Conservation (phyloP, 495 filamentous ascomycete genomes). For the Penicillium subrubescens region DNA sequence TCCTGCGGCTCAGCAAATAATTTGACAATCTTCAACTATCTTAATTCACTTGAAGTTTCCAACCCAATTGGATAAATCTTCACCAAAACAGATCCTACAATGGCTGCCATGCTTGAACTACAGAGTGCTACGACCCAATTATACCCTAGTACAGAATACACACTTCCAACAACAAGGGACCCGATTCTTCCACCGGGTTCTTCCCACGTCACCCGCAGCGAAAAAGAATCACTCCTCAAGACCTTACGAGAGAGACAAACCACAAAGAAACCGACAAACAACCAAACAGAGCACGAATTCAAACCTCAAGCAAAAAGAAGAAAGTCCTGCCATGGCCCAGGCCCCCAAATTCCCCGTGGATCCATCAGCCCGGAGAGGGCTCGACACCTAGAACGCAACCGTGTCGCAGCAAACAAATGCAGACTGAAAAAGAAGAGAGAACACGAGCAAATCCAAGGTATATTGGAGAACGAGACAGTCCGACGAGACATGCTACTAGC, state of each 20-base stretch:
- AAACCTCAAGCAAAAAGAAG: neutral
- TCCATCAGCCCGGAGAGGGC: neutral
- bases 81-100: neutral
- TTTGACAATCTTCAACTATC: neutral
- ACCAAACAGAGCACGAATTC: neutral
- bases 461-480: neutral
- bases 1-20: neutral
- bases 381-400: conserved; percentile 10
- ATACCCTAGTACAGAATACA: neutral
- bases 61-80: neutral
- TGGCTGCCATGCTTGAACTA: neutral
- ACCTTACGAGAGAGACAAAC: neutral
- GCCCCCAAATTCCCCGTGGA: neutral
- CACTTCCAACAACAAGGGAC: neutral
- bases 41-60: neutral
- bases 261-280: neutral
- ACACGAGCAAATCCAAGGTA: conserved; percentile 6
- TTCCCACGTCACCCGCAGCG: neutral
- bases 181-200: neutral
- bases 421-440: conserved; percentile 6
- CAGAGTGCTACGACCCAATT: neutral
- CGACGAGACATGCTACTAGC: neutral
- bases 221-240: neutral
- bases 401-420: conserved; percentile 10
- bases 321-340: neutral